Evolutionary conservation across 805 yeast species (phyloP).

Genomic region (Starmerella sp.): DNA sequence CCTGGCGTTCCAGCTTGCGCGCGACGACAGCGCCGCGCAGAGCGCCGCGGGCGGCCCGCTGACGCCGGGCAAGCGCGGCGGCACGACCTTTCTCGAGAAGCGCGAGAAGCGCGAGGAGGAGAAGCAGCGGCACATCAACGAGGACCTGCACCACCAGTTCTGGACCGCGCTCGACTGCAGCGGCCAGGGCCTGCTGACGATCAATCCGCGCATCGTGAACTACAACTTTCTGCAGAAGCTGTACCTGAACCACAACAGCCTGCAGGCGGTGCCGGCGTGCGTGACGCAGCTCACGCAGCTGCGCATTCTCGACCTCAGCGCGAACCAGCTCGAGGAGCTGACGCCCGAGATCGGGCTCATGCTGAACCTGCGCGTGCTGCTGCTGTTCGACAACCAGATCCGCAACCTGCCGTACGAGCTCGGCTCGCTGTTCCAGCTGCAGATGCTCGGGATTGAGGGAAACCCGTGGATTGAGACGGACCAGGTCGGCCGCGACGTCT

Average conservation of each 20-base stretch:
- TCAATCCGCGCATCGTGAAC: slow-evolving; percentile 65
- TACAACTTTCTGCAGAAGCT: slow-evolving; percentile 78
- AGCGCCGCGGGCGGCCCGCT: slow-evolving; percentile 25
- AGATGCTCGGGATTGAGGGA: slow-evolving; percentile 87
- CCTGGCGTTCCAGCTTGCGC: slow-evolving; percentile 31
- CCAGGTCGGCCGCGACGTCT: slow-evolving; percentile 40
- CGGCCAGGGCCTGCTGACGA: slow-evolving; percentile 67
- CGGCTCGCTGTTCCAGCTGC: slow-evolving; percentile 73
- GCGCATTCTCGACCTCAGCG: slow-evolving; percentile 75
- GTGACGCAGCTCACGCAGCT: slow-evolving; percentile 60
- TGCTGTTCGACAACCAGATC: slow-evolving; percentile 78
- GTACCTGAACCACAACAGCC: slow-evolving; percentile 75
- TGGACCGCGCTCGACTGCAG: slow-evolving; percentile 93
- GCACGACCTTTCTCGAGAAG: slow-evolving; percentile 20
- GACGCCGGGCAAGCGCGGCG: slow-evolving; percentile 13
- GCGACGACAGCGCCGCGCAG: slow-evolving; percentile 24
- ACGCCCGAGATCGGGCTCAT: slow-evolving; percentile 80
- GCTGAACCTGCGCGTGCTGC: slow-evolving; percentile 66
- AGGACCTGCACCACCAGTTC: slow-evolving; percentile 48
- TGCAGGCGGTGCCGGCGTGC: slow-evolving; percentile 54
- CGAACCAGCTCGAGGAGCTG: slow-evolving; percentile 56
- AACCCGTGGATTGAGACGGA: slow-evolving; percentile 59
- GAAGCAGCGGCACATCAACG: slow-evolving; percentile 31
- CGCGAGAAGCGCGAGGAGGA: slow-evolving; percentile 33
- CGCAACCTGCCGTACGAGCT: slow-evolving; percentile 68